These are phyloP conservation scores for Botryotinia globosa DNA, from an alignment of 2,329 filamentous ascomycete genomes.

Conservation along the genomic window DNA sequence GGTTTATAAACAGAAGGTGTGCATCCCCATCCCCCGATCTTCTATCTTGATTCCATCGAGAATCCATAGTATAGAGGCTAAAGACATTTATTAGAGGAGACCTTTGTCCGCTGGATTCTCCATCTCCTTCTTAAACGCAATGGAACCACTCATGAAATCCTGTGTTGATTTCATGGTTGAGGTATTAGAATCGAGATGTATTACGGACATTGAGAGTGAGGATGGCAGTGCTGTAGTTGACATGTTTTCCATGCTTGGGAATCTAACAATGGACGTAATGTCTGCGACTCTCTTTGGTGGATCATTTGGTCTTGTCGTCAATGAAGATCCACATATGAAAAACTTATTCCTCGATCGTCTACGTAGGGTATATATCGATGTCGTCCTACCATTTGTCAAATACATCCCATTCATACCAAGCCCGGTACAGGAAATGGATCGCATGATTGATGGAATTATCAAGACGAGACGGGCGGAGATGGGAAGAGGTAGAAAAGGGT, in stretches of 20 bases:
- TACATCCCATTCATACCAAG: not conserved
- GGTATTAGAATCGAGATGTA: not conserved
- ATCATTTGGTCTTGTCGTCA: not conserved
- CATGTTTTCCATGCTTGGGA: not conserved
- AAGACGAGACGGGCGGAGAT: not conserved
- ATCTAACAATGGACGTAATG: not conserved
- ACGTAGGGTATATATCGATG: not conserved
- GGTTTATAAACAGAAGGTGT: not conserved
- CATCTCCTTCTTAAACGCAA: not conserved
- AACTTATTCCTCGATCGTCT: not conserved
- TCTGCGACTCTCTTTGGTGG: not conserved
- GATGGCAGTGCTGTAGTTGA: not conserved
- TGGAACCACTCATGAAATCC: not conserved
- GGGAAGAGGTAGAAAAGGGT: not conserved
- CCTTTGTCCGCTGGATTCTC: not conserved
- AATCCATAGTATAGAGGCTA: not conserved
- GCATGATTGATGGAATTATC: not conserved
- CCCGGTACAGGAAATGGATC: not conserved
- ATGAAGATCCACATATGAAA: not conserved
- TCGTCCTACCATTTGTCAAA: not conserved
- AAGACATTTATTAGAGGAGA: not conserved
- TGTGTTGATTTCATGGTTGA: not conserved
- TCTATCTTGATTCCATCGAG: not conserved
- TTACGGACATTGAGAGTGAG: not conserved
- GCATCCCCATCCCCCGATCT: not conserved